Base-by-base conservation (phyloP, 805 yeast genomes). In the Peterozyma xylosa region DNA sequence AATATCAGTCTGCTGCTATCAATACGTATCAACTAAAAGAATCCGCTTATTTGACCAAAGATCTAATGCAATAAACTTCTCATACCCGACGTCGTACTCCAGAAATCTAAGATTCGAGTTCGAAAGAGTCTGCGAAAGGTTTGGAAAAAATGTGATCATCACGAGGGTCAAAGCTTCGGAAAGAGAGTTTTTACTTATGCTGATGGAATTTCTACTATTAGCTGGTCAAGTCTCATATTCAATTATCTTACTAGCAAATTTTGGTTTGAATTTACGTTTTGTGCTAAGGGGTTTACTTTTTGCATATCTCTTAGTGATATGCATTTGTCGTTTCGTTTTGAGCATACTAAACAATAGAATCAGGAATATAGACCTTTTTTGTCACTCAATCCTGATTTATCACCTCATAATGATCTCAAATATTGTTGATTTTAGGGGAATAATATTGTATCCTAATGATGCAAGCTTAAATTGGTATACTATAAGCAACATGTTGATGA, bases 341-440 rank as follows among this genome's bases (percentile, higher is more conserved):
- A 32, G 15, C 15, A 32, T 32, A 5, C 5, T 13, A 14, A 32
- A 32, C 15, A 32, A 32, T 14, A 32, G 34, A 9, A 32, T 13
- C 14, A 32, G 9, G 9, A 13, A 10, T 3, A 32, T 14, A 32
- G 9, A 32, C 15, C 9, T 32, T 32, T 32, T 32, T 32, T 5
- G 15, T 32, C 34, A 32, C 13, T 32, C 34, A 32, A 10, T 32
- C 9, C 15, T 32, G 13, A 13, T 32, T 13, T 32, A 32, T 14
- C 34, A 32, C 15, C 9, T 32, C 34, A 13, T 32, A 32, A 62
- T 76, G 53, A 53, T 73, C 40, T 70, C 77, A 5, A 63, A 76
- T 13, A 48, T 71, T 2, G 49, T 82, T 18, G 60, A 73, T 11
- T 73, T 76, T 50, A 75, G 91, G 59, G 78, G 88, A 0, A 78